Evolutionary conservation across 345 rosid genomes (phyloP).

Genomic region (Eutrema heterophyllum): DNA sequence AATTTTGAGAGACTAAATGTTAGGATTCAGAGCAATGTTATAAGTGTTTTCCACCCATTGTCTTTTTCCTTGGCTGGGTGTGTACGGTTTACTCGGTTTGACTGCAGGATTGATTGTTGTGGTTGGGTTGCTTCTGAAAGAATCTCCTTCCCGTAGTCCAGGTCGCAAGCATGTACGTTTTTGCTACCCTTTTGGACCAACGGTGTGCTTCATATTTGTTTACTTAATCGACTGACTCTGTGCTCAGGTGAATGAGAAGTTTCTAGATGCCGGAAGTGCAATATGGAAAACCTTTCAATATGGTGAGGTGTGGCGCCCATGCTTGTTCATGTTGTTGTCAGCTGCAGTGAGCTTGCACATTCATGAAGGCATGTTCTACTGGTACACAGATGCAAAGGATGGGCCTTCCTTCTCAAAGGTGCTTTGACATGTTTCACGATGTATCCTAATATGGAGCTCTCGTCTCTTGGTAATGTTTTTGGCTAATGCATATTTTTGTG

Average conservation of each 20-base stretch:
- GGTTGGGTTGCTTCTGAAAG: conserved; percentile 49
- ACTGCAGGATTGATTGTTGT: conserved; percentile 48
- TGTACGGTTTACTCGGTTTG: conserved; percentile 52
- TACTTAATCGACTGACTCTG: conserved; percentile 14
- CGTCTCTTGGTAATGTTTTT: not conserved
- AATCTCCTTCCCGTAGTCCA: conserved; percentile 35
- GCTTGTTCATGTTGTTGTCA: conserved; percentile 61
- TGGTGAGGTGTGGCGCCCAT: conserved; percentile 67
- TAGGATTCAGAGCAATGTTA: not conserved
- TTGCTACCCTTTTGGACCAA: not conserved
- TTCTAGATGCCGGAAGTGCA: conserved; percentile 53
- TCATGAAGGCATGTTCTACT: conserved; percentile 81
- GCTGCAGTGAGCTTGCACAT: conserved; percentile 59
- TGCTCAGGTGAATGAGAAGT: conserved; percentile 50
- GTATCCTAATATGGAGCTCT: not conserved
- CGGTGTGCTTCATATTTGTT: not conserved
- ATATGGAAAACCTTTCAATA: conserved; percentile 60
- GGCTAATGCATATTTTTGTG: not conserved
- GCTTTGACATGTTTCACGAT: not conserved
- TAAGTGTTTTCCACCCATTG: not conserved
- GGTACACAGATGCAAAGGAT: conserved; percentile 74
- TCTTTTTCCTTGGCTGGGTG: conserved; percentile 46
- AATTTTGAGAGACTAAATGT: not conserved
- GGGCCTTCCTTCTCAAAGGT: conserved; percentile 73
- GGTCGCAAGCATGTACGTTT: conserved; percentile 40